These are phyloP conservation scores for Pelargonium nanum DNA, from an alignment of 345 rosid species.

Conservation along the genomic window DNA sequence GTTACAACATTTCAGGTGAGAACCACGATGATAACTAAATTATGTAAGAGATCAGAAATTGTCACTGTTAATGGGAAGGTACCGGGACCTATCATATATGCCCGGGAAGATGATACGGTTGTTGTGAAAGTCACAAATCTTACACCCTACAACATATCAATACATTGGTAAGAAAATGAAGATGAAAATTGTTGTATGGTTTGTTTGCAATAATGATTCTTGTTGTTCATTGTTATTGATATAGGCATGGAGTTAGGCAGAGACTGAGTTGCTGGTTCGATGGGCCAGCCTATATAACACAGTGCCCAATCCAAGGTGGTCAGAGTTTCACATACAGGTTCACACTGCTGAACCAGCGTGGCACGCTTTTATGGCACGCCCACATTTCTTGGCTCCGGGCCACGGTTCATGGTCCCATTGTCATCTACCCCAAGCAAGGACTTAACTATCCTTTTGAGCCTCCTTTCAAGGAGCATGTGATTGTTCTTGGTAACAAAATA, in stretches of 20 bases:
- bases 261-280: constrained; percentile 29
- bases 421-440: constrained; percentile 28
- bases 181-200: too few relatives aligned
- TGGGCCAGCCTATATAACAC: constrained; percentile 32
- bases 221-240: background rate
- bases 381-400: constrained; percentile 28
- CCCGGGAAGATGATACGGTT: constrained; percentile 25
- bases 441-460: constrained; percentile 18
- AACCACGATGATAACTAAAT: constrained; percentile 12
- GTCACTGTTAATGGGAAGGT: constrained; percentile 25
- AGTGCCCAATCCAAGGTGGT: constrained; percentile 19
- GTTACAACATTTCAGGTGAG: constrained; percentile 3
- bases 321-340: constrained; percentile 25
- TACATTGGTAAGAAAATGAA: constrained; percentile 23
- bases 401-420: constrained; percentile 35
- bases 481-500: constrained; percentile 19
- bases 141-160: constrained; percentile 28
- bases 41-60: constrained; percentile 18
- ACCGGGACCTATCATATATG: constrained; percentile 29
- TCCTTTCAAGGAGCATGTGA: constrained; percentile 19
- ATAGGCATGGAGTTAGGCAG: constrained; percentile 28
- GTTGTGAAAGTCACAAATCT: constrained; percentile 23
- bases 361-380: constrained; percentile 47
- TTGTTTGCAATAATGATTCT: background rate
- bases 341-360: constrained; percentile 26